Conservation (phyloP, 1,284 basidiomycete species). For the Rhodotorula sp. region DNA sequence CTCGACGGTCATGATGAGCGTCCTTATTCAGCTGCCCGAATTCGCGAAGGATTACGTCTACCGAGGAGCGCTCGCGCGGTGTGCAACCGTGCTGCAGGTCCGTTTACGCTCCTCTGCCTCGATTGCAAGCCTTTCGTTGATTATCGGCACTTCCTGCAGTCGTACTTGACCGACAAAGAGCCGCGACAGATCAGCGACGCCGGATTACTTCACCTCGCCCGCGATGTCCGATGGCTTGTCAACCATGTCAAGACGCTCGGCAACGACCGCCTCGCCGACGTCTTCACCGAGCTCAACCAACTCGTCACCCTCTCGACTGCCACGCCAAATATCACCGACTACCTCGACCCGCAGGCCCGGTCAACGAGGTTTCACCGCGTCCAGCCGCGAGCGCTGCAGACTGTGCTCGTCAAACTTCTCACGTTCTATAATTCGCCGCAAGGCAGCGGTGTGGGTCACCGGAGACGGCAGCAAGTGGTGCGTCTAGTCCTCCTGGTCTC, state of each 20-base stretch:
- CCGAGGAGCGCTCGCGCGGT: constrained; percentile 75
- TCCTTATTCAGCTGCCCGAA: constrained; percentile 71
- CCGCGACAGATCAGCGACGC: constrained; percentile 83
- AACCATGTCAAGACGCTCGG: constrained; percentile 31
- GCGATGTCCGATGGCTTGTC: constrained; percentile 42
- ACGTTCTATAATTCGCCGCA: constrained; percentile 36
- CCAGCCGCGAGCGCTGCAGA: constrained; percentile 69
- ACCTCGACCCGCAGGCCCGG: constrained; percentile 69
- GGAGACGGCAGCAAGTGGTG: constrained; percentile 20
- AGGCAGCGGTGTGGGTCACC: constrained; percentile 8
- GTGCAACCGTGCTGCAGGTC: constrained; percentile 83
- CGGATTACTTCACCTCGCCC: constrained; percentile 51
- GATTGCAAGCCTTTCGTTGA: background rate
- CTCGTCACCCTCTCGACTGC: constrained; percentile 72
- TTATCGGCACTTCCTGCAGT: constrained; percentile 53
- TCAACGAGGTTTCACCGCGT: constrained; percentile 69
- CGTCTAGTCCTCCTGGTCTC: background rate
- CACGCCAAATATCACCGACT: constrained; percentile 68
- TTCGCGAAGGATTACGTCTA: constrained; percentile 84
- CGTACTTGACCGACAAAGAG: constrained; percentile 71
- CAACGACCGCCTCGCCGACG: constrained; percentile 60
- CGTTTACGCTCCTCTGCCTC: constrained; percentile 14
- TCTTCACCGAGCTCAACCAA: constrained; percentile 78
- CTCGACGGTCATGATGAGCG: constrained; percentile 90
- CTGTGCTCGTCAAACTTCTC: constrained; percentile 71